Conservation (phyloP, 2,329 filamentous ascomycete species). For the Fusarium verrucosum region DNA sequence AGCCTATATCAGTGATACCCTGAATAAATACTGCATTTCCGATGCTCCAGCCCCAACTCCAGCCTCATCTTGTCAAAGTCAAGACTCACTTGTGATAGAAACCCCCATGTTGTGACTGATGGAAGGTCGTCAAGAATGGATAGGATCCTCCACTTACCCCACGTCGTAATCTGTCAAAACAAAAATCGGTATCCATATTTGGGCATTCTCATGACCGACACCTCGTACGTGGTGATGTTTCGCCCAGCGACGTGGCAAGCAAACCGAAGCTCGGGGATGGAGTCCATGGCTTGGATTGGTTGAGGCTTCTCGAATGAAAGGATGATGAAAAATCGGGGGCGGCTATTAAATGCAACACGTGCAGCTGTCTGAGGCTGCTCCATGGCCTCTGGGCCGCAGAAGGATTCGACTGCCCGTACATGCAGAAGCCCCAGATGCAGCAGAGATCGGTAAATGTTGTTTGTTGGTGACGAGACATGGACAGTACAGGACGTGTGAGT, state of each 20-base stretch:
- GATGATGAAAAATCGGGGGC: slow-evolving; percentile 5
- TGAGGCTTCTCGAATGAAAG: slow-evolving; percentile 14
- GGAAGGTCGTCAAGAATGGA: neutral
- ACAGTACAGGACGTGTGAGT: neutral
- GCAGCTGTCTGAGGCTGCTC: slow-evolving; percentile 12
- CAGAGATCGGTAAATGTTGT: slow-evolving; percentile 3
- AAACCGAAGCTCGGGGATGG: neutral
- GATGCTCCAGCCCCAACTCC: neutral
- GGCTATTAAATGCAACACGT: slow-evolving; percentile 11
- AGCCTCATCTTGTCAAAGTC: slow-evolving; percentile 14
- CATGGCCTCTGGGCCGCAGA: neutral
- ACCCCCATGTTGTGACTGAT: slow-evolving; percentile 13
- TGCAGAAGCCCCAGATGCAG: neutral
- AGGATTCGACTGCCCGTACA: slow-evolving; percentile 2
- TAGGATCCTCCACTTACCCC: slow-evolving; percentile 23
- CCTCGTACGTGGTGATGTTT: slow-evolving; percentile 11
- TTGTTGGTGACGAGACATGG: slow-evolving; percentile 4
- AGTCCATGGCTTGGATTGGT: neutral
- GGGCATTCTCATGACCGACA: slow-evolving; percentile 12
- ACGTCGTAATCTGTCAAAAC: slow-evolving; percentile 25
- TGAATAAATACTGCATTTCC: slow-evolving; percentile 7
- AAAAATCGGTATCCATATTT: slow-evolving; percentile 20
- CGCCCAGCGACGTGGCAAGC: slow-evolving; percentile 1
- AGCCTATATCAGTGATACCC: neutral
- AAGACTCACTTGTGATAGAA: neutral